These are phyloP conservation scores for Aspergillus sp. DNA, from an alignment of 2,329 filamentous ascomycete genomes.

Conservation along the genomic window DNA sequence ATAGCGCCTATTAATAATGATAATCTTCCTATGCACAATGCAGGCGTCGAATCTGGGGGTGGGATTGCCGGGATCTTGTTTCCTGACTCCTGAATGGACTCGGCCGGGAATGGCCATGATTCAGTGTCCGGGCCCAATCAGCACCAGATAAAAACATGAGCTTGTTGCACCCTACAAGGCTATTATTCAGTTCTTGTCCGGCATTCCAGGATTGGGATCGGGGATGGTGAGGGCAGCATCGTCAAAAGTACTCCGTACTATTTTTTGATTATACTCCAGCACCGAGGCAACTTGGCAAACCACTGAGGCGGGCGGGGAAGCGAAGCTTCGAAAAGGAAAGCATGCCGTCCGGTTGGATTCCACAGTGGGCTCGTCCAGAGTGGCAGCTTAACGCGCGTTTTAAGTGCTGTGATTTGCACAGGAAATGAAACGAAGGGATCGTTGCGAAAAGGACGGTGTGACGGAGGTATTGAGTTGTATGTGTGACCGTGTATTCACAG, in stretches of 20 bases:
- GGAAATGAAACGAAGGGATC: conserved; percentile 1
- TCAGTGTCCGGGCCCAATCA: neutral
- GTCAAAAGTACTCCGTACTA: too few relatives aligned
- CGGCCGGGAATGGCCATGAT: neutral
- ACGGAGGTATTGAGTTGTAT: neutral
- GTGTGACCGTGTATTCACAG: neutral
- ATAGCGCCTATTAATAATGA: neutral
- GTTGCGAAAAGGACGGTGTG: neutral
- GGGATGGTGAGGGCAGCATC: too few relatives aligned
- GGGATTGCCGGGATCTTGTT: neutral
- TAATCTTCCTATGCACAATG: neutral
- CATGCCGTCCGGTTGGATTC: neutral
- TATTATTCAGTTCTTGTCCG: neutral
- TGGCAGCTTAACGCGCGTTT: conserved; percentile 2
- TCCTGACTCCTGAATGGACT: neutral
- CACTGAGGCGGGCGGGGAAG: neutral
- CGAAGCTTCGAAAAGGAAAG: neutral
- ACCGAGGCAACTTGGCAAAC: neutral
- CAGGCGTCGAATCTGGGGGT: conserved; percentile 3
- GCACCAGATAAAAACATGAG: neutral
- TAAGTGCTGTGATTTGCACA: conserved; percentile 6
- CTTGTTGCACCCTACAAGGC: neutral
- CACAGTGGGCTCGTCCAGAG: neutral
- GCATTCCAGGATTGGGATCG: too few relatives aligned
- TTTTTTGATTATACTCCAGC: too few relatives aligned